phyloP scores from a whole-genome alignment of 2,329 filamentous ascomycete genomes.

The Calonectria naviculata region DNA sequence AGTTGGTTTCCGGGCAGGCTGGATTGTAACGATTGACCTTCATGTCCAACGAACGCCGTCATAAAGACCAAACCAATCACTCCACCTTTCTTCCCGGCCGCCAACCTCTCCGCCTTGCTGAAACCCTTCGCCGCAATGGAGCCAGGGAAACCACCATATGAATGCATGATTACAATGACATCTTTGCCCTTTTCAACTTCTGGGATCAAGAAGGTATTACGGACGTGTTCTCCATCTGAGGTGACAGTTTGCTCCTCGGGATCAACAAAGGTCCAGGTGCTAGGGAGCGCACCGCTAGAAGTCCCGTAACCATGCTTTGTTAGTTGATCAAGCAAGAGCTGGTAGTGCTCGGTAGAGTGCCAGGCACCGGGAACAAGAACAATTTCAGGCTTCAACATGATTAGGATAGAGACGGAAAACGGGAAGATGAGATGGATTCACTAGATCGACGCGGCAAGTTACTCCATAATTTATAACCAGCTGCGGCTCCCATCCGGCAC shows the following conservation, averaged over 20 bases:
- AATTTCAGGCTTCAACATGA: conserved; percentile 28
- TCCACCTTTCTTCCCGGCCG: conserved; percentile 16
- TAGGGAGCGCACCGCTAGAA: conserved; percentile 12
- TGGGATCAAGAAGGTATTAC: conserved; percentile 6
- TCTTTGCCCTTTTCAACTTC: conserved; percentile 32
- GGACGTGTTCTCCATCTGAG: conserved; percentile 16
- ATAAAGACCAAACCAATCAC: conserved; percentile 25
- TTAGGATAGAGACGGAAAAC: not conserved
- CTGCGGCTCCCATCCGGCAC: not conserved
- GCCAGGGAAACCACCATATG: conserved; percentile 33
- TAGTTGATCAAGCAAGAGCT: conserved; percentile 6
- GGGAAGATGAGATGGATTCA: not conserved
- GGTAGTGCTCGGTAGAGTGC: conserved; percentile 22
- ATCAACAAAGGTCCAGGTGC: conserved; percentile 8
- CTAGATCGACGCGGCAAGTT: not conserved
- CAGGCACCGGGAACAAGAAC: conserved; percentile 33
- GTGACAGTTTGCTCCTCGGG: not conserved
- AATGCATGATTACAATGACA: conserved; percentile 35
- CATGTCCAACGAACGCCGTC: conserved; percentile 17
- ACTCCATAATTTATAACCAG: not conserved
- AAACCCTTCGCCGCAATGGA: conserved; percentile 25
- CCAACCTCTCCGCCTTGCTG: conserved; percentile 25
- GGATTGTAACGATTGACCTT: conserved; percentile 7
- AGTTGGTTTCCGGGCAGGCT: conserved; percentile 8
- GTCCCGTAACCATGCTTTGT: conserved; percentile 19